These are phyloP conservation scores for Apodospora peruviana DNA, from an alignment of 495 filamentous ascomycete species.

Conservation along the genomic window DNA sequence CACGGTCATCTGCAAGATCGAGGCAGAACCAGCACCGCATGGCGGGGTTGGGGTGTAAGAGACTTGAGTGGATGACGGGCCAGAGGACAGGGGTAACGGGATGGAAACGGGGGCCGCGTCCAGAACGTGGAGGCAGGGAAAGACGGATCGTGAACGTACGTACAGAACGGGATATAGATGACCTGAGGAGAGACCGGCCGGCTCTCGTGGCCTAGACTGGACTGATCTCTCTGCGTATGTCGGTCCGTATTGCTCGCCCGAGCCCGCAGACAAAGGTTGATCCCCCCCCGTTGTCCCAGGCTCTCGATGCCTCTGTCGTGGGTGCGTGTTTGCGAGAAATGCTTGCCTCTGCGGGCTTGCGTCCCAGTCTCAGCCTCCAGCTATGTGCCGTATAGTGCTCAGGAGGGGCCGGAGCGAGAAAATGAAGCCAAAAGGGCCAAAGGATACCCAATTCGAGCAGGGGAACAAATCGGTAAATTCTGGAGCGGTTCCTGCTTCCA, in stretches of 20 bases:
- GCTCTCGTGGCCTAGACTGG: conserved; percentile 2
- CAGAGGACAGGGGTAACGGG: conserved; percentile 24
- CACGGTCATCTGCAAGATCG: conserved; percentile 30
- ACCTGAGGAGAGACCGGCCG: conserved; percentile 6
- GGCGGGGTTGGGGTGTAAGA: conserved; percentile 33
- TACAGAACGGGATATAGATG: conserved; percentile 11
- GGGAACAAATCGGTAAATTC: conserved; percentile 28
- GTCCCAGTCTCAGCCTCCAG: conserved; percentile 14
- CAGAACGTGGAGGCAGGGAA: conserved; percentile 29
- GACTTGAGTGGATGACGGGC: conserved; percentile 17
- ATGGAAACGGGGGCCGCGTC: conserved; percentile 25
- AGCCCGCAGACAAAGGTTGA: conserved; percentile 12
- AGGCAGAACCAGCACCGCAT: conserved; percentile 30
- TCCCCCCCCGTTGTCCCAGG: too few relatives aligned
- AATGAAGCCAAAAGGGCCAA: conserved; percentile 29
- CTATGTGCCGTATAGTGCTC: conserved; percentile 34
- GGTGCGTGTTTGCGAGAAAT: too few relatives aligned
- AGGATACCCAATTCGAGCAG: conserved; percentile 30
- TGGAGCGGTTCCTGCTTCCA: conserved; percentile 27
- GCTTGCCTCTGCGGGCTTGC: background rate
- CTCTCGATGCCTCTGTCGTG: too few relatives aligned
- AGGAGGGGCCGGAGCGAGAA: conserved; percentile 25
- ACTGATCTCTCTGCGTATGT: background rate
- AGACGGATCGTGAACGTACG: conserved; percentile 26
- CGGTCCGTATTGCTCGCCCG: conserved; percentile 11